These are phyloP conservation scores for Neonectria coccinea DNA, from an alignment of 2,329 filamentous ascomycete species.

Conservation along the genomic window DNA sequence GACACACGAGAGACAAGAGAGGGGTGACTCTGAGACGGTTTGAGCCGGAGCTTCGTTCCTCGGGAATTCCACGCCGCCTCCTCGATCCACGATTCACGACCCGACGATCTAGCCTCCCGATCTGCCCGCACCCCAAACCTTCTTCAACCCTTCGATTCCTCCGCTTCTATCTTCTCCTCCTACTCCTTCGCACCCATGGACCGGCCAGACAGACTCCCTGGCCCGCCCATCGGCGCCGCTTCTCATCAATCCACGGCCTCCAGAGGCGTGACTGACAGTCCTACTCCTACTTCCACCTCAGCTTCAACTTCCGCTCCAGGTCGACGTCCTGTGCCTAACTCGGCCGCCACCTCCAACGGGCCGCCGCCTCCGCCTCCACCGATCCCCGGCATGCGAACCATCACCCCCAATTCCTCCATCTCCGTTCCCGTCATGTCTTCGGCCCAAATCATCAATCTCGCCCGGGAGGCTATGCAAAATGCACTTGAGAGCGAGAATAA, in stretches of 20 bases:
- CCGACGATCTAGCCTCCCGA: conserved; percentile 31
- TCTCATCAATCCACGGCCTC: conserved; percentile 44
- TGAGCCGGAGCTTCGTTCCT: conserved; percentile 37
- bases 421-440: conserved; percentile 67
- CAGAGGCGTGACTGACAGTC: conserved; percentile 57
- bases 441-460: conserved; percentile 73
- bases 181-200: conserved; percentile 48
- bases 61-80: conserved; percentile 33
- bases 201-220: conserved; percentile 50
- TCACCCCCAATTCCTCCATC: conserved; percentile 60
- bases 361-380: conserved; percentile 58
- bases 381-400: conserved; percentile 61
- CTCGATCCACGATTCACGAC: conserved; percentile 36
- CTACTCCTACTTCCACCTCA: conserved; percentile 39
- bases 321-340: conserved; percentile 55
- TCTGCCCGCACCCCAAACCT: conserved; percentile 30
- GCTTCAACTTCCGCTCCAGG: conserved; percentile 39
- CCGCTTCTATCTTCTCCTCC: conserved; percentile 3
- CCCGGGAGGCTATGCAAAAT: conserved; percentile 74
- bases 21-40: conserved; percentile 50
- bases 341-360: conserved; percentile 55
- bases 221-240: conserved; percentile 37
- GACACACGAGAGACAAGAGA: conserved; percentile 38
- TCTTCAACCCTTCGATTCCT: conserved; percentile 35
- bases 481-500: conserved; percentile 76